These are phyloP conservation scores for Tricholoma matsutake DNA, from an alignment of 768 basidiomycete genomes.

Conservation along the genomic window DNA sequence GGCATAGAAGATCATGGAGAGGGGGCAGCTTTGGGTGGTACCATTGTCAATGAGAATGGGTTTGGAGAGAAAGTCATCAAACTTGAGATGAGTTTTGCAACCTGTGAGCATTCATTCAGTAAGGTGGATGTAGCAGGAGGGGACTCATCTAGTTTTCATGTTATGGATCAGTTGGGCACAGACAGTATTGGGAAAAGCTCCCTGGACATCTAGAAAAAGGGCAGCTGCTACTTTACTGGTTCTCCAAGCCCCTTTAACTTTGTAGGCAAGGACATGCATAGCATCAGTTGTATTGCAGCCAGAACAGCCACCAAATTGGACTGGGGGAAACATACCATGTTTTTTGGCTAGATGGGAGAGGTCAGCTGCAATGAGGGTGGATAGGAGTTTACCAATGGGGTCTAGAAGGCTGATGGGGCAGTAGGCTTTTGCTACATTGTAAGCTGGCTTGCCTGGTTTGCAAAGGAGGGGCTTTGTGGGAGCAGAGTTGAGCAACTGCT, in stretches of 20 bases:
- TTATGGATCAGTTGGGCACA: not conserved
- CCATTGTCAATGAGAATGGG: too few relatives aligned
- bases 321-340: too few relatives aligned
- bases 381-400: too few relatives aligned
- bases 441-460: too few relatives aligned
- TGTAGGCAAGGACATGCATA: not conserved
- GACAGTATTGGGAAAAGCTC: not conserved
- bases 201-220: not conserved
- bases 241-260: not conserved
- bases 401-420: too few relatives aligned
- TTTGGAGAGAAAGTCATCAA: not conserved
- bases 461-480: too few relatives aligned
- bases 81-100: not conserved
- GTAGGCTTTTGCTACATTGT: too few relatives aligned
- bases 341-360: slow-evolving; percentile 1
- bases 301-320: not conserved
- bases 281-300: not conserved
- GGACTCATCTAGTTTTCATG: too few relatives aligned
- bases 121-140: too few relatives aligned
- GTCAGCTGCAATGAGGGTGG: not conserved
- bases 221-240: not conserved
- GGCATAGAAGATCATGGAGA: too few relatives aligned
- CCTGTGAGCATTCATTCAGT: not conserved
- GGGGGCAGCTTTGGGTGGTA: too few relatives aligned
- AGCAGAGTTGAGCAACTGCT: too few relatives aligned